Percentiles rank a stretch among this genome's conserved stretches.
These are phyloP conservation scores for Apiospora koreana DNA, from an alignment of 2,329 filamentous ascomycete species.

Conservation along the genomic window DNA sequence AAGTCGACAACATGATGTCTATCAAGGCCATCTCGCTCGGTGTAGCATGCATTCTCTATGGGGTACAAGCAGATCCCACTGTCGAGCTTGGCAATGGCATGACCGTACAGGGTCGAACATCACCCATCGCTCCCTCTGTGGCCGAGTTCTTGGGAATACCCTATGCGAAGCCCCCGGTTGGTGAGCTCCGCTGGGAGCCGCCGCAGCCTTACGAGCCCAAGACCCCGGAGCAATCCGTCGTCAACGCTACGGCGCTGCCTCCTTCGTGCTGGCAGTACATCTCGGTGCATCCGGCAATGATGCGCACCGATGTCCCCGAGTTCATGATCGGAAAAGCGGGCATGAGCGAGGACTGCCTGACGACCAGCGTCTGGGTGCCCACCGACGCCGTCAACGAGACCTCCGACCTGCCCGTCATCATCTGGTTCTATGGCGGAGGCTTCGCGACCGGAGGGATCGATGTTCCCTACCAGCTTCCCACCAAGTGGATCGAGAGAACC, in stretches of 20 bases:
- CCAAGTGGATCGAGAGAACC: constrained; percentile 32
- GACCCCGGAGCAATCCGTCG: not conserved
- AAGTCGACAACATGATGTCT: not conserved
- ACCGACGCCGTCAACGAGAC: not conserved
- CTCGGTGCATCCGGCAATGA: constrained; percentile 4
- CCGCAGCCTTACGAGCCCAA: constrained; percentile 21
- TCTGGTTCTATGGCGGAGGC: constrained; percentile 34
- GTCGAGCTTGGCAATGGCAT: not conserved
- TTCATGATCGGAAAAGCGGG: constrained; percentile 24
- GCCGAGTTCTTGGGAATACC: constrained; percentile 32
- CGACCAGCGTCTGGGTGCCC: constrained; percentile 5
- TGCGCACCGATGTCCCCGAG: constrained; percentile 22
- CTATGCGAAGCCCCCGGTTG: constrained; percentile 28
- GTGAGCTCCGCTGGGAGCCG: constrained; percentile 26
- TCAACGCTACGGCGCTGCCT: constrained; percentile 20
- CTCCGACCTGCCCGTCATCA: constrained; percentile 4
- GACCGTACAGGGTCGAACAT: not conserved
- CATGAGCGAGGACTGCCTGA: constrained; percentile 15
- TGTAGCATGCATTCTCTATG: not conserved
- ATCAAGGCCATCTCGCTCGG: not conserved
- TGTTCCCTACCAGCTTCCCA: constrained; percentile 39
- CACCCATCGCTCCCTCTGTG: not conserved
- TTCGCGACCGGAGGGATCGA: constrained; percentile 39
- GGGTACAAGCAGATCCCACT: not conserved
- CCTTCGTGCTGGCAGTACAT: constrained; percentile 28